Percentiles rank a stretch among this genome's conserved stretches.
Conservation (phyloP, 805 yeast genomes). For the Ogataea siamensis region DNA sequence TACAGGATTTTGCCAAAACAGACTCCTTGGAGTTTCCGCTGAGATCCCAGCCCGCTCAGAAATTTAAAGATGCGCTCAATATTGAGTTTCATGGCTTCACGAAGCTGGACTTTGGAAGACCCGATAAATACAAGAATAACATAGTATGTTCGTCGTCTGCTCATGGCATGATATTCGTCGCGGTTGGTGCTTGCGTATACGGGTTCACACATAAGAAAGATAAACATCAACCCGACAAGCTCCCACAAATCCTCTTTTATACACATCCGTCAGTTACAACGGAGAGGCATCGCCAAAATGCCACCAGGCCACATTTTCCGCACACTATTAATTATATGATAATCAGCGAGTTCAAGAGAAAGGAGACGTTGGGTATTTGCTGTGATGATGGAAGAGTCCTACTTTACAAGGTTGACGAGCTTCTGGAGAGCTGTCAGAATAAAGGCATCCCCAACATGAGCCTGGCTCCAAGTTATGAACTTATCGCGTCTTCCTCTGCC, state of each 20-base stretch:
- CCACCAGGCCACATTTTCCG: conserved; percentile 52
- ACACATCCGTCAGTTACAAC: conserved; percentile 42
- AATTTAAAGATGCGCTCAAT: conserved; percentile 35
- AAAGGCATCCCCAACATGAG: conserved; percentile 6
- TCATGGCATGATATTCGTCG: conserved; percentile 28
- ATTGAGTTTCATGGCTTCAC: conserved; percentile 19
- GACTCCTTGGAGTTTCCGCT: conserved; percentile 26
- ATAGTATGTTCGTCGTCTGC: conserved; percentile 27
- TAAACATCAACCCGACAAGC: conserved; percentile 30
- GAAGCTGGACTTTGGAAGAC: conserved; percentile 25
- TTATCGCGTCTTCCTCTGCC: conserved; percentile 44
- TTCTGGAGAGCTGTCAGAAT: conserved; percentile 24
- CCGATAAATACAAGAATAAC: conserved; percentile 43
- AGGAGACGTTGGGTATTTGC: conserved; percentile 47
- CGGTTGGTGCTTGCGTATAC: conserved; percentile 36
- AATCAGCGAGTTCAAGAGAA: conserved; percentile 34
- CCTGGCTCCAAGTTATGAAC: conserved; percentile 26
- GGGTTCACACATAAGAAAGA: conserved; percentile 34
- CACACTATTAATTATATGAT: conserved; percentile 55
- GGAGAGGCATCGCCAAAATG: conserved; percentile 35
- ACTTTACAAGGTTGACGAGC: conserved; percentile 34
- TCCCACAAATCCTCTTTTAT: conserved; percentile 36
- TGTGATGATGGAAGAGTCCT: conserved; percentile 54
- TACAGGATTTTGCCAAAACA: conserved; percentile 19
- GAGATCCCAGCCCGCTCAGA: conserved; percentile 35